Evolutionary conservation across 805 yeast genomes (phyloP).

Genomic region (Saccharomyces jurei): DNA sequence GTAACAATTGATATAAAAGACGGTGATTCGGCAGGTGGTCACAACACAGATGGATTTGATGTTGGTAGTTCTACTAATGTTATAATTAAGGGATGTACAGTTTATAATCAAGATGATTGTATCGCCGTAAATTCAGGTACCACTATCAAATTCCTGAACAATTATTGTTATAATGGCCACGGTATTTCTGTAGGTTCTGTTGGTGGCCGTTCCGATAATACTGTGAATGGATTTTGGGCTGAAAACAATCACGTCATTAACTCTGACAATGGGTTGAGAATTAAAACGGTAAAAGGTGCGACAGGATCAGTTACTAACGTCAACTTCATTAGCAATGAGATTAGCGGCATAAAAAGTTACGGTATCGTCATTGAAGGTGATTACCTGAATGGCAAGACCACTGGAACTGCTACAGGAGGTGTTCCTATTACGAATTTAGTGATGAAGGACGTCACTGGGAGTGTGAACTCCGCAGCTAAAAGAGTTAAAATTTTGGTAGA

Average conservation of each 20-base stretch:
- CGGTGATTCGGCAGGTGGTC: constrained; percentile 10
- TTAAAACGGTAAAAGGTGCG: constrained; percentile 12
- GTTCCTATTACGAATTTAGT: constrained; percentile 11
- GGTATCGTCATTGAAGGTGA: constrained; percentile 14
- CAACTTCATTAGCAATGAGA: constrained; percentile 4
- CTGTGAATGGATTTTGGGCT: constrained; percentile 7
- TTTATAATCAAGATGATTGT: constrained; percentile 15
- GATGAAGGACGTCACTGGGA: constrained; percentile 7
- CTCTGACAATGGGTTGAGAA: constrained; percentile 11
- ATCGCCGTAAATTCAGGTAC: constrained; percentile 14
- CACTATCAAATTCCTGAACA: constrained; percentile 7
- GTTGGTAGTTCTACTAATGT: constrained; percentile 6
- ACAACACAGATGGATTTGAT: constrained; percentile 16
- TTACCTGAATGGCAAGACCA: constrained; percentile 9
- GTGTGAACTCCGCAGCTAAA: constrained; percentile 8
- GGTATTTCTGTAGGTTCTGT: constrained; percentile 16
- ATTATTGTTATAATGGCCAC: constrained; percentile 13
- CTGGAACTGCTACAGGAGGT: constrained; percentile 10
- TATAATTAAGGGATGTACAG: constrained; percentile 5
- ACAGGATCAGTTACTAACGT: constrained; percentile 12
- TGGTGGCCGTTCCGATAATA: constrained; percentile 11
- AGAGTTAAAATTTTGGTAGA: constrained; percentile 8
- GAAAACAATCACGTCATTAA: constrained; percentile 4
- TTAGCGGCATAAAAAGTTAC: constrained; percentile 5
- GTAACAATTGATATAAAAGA: constrained; percentile 7